Base-by-base conservation (phyloP, 192 early-diverging fungal species). In the Rhizophagus prolifer region DNA sequence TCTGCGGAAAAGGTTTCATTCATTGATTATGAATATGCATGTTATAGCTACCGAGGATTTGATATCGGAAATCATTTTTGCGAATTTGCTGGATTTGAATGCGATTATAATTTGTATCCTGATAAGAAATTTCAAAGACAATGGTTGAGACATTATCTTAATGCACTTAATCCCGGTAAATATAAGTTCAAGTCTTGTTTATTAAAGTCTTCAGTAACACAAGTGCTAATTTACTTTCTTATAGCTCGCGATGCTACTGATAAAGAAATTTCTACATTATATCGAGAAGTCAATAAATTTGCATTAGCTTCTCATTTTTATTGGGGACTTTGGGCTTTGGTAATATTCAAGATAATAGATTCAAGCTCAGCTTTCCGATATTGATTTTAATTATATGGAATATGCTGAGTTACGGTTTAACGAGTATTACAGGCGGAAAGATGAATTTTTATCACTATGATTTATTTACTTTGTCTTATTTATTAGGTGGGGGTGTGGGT, bases 31-130 rank as follows among this genome's bases (percentile, higher is more conserved):
- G 96, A 98, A 74, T 98, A 98, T 79, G 95, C 92, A 2, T 88
- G 83, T 9, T 92, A 93, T 81, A 90, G 88, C 31, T 94, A 89
- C 81, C 89, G 95, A 58, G 95, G 90, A 3, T 98, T 97, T 82
- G 97, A 98, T 80, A 95, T 98, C 74, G 95, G 90, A 58, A 98
- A 98, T 80, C 96, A 97, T 82, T 98, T 97, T 79, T 94, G 93
- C 82, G 97, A 98, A 79, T 93, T 89, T 80, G 94, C 92, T n/a
- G 95, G 95, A 6, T 98, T 97, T 80, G 97, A 98, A 72, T 98
- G 97, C 83, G 93, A 98, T 66, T 98, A 94, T 75, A 81, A 78
- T 58, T 86, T 91, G 67, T 97, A 97, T 77, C 97, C 97, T 3
- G 63, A 79, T 46, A 88, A 91, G 75, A 82, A 84, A 4, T 81